Evolutionary conservation across 139 green algal species (phyloP).

Genomic region (Tetraselmis striata): DNA sequence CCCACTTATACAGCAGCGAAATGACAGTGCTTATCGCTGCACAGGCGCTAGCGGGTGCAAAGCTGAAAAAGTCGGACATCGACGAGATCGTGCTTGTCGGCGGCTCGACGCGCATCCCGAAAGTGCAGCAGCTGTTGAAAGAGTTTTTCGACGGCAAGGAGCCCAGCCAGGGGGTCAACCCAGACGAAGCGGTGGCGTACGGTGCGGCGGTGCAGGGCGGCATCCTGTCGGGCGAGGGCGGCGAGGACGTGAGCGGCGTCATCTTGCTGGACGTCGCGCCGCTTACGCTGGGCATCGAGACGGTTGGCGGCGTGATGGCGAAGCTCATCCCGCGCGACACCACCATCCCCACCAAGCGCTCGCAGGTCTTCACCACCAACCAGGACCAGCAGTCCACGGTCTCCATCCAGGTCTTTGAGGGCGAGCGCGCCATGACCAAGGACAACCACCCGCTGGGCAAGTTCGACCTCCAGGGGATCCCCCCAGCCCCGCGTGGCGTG

Average conservation of each 20-base stretch:
- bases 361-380: constrained; percentile 56
- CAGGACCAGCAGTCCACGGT: constrained; percentile 55
- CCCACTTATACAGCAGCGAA: no score
- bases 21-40: no score
- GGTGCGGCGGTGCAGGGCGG: constrained; percentile 61
- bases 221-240: constrained; percentile 74
- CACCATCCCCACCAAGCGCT: constrained; percentile 57
- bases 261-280: constrained; percentile 55
- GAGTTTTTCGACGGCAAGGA: constrained; percentile 61
- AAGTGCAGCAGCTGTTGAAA: constrained; percentile 51
- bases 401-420: constrained; percentile 53
- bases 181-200: constrained; percentile 52
- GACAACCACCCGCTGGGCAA: constrained; percentile 78
- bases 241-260: constrained; percentile 49
- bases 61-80: constrained; percentile 47
- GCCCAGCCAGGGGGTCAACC: constrained; percentile 54
- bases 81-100: constrained; percentile 56
- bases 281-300: constrained; percentile 56
- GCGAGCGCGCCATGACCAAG: constrained; percentile 52
- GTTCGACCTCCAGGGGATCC: constrained; percentile 86
- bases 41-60: constrained; percentile 45
- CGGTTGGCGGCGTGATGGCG: constrained; percentile 60
- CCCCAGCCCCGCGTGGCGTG: constrained; percentile 67
- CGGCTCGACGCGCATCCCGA: constrained; percentile 50
- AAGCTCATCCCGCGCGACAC: constrained; percentile 60